Conservation (phyloP, 2,329 filamentous ascomycete genomes). For the Trichoderma guizhouense region DNA sequence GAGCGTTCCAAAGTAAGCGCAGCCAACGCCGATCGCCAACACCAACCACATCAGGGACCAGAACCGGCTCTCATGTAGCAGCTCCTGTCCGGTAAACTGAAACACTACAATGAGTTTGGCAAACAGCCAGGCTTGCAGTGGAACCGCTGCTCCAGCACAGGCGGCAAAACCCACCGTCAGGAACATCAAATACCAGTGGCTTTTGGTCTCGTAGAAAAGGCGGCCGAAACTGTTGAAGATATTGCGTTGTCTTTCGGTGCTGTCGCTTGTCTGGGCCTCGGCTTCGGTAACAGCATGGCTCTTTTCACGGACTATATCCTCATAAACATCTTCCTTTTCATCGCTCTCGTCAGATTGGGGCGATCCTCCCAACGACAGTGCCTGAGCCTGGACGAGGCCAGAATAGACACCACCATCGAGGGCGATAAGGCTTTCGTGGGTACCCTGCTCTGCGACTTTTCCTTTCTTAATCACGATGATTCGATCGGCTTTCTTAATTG, state of each 20-base stretch:
- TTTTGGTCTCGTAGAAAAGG: slow-evolving; percentile 54
- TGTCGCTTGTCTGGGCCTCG: slow-evolving; percentile 23
- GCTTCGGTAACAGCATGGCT: slow-evolving; percentile 41
- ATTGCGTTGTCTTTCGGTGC: slow-evolving; percentile 37
- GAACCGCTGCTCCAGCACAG: slow-evolving; percentile 42
- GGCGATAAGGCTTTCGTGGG: slow-evolving; percentile 66
- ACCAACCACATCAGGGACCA: slow-evolving; percentile 66
- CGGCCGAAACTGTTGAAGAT: slow-evolving; percentile 53
- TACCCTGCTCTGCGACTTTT: slow-evolving; percentile 68
- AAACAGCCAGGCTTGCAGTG: slow-evolving; percentile 54
- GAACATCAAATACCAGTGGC: slow-evolving; percentile 48
- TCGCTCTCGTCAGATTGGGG: slow-evolving; percentile 37
- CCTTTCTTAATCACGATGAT: slow-evolving; percentile 76
- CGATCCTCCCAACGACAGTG: slow-evolving; percentile 52
- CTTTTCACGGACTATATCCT: slow-evolving; percentile 43
- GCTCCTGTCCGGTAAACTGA: slow-evolving; percentile 32
- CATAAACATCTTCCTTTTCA: slow-evolving; percentile 33
- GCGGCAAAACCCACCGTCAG: slow-evolving; percentile 48
- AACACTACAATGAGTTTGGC: slow-evolving; percentile 53
- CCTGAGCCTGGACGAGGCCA: slow-evolving; percentile 62
- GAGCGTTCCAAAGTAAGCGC: slow-evolving; percentile 48
- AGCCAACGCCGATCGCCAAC: slow-evolving; percentile 50
- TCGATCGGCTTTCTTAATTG: slow-evolving; percentile 72
- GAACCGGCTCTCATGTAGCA: slow-evolving; percentile 48
- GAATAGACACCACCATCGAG: slow-evolving; percentile 62